These are phyloP conservation scores for Penicillium verrucosum DNA, from an alignment of 2,329 filamentous ascomycete genomes.

Conservation along the genomic window DNA sequence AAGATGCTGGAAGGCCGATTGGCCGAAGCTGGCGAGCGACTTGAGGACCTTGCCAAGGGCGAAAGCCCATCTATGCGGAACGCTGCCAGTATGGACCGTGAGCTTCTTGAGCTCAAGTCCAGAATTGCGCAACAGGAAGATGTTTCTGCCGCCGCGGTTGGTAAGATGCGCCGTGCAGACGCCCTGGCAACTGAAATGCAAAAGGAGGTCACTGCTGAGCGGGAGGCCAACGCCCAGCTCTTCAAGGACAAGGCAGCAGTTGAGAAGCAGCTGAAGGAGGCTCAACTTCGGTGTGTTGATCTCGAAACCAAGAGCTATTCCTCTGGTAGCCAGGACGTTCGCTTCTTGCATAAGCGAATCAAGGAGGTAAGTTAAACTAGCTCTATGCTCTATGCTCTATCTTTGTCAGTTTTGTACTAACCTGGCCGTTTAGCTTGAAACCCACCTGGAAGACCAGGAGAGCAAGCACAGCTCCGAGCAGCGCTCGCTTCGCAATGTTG, in stretches of 20 bases:
- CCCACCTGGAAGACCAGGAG: slow-evolving; percentile 79
- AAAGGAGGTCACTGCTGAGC: slow-evolving; percentile 83
- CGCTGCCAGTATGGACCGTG: slow-evolving; percentile 81
- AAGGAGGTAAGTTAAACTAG: slow-evolving; percentile 70
- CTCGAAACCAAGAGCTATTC: slow-evolving; percentile 97
- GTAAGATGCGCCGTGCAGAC: slow-evolving; percentile 95
- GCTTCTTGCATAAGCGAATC: slow-evolving; percentile 89
- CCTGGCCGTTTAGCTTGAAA: slow-evolving; percentile 65
- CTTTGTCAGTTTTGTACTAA: slow-evolving; percentile 18
- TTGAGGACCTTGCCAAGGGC: slow-evolving; percentile 82
- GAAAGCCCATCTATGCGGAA: slow-evolving; percentile 86
- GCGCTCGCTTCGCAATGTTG: slow-evolving; percentile 84
- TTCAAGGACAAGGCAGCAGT: slow-evolving; percentile 86
- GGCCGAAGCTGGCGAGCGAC: slow-evolving; percentile 78
- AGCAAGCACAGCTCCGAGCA: slow-evolving; percentile 74
- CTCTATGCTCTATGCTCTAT: background rate
- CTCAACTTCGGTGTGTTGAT: slow-evolving; percentile 85
- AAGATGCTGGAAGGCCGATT: slow-evolving; percentile 78
- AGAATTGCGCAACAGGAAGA: slow-evolving; percentile 90
- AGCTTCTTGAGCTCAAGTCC: slow-evolving; percentile 85
- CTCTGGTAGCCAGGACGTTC: slow-evolving; percentile 88
- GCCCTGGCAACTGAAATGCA: slow-evolving; percentile 83
- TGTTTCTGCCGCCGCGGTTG: slow-evolving; percentile 82
- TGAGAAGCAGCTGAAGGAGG: slow-evolving; percentile 86
- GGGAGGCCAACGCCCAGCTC: slow-evolving; percentile 74